Base-by-base conservation (phyloP, 2,329 filamentous ascomycete species). In the Pezicula neosporulosa region DNA sequence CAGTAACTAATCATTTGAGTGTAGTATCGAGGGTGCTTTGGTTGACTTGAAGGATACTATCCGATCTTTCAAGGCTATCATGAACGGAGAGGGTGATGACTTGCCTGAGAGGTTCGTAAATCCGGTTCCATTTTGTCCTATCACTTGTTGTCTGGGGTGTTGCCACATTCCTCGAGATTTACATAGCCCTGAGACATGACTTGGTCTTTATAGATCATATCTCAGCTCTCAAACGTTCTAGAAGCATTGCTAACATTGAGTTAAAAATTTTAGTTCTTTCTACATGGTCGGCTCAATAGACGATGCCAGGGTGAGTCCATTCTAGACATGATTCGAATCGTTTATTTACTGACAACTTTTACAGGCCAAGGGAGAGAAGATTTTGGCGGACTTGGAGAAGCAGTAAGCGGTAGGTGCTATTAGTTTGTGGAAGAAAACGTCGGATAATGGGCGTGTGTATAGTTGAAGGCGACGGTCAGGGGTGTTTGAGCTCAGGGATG, bases 1-100 rank as follows among this genome's bases (percentile, higher is more conserved):
- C 24, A 24, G 24, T 24, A 24, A 24, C 24, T 24, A 24, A 24
- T 24, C 3, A 24, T 24, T 24, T 24, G 24, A 24, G 24, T 24
- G 3, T 24, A 24, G 24, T 24, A 24, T 24, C 42, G 89, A 97
- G 87, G 94, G 94, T 77, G 84, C 85, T 77, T 89, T 99, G 65
- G 94, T 99, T 68, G 91, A 97, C 77, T 82, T 99, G 65, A 97
- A 99, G 90, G 91, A 96, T 76, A 99, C 94, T 73, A 97, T 99
- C 71, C 73, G 80, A 70, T 95, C 89, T 55, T 99, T 99, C 90
- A 96, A 97, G 89, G 84, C 89, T 67, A 97, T 68, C 56, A 66
- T 66, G 63, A 83, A 79, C 72, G 94, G 94, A 73, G 93, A 97
- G 80, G 90, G 89, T 81, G 94, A 99, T 73, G 86, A 90, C 77